Evolutionary conservation across 768 basidiomycete genomes (phyloP).

Genomic region (Royoungia palumana): DNA sequence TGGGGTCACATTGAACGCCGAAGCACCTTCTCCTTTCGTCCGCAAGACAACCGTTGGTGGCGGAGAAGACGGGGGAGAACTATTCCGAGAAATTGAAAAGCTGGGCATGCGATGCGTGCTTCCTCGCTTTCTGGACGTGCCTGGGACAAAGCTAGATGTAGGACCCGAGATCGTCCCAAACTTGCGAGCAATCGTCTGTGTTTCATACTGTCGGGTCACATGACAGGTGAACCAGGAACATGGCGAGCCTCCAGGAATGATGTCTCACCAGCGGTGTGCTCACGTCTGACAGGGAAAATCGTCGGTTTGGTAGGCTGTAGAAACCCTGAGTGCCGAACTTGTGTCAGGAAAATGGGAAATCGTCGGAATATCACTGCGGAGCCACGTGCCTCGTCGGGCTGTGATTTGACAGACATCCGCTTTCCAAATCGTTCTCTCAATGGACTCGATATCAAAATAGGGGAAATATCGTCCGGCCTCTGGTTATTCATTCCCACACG

Average conservation of each 20-base stretch:
- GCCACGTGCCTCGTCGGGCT: constrained; percentile 27
- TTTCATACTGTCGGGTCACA: background rate
- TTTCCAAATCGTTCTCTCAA: constrained; percentile 30
- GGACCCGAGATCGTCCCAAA: constrained; percentile 29
- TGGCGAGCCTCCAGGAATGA: background rate
- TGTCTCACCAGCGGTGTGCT: constrained; percentile 14
- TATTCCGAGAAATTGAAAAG: constrained; percentile 1
- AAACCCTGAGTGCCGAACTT: constrained; percentile 14
- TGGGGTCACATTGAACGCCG: background rate
- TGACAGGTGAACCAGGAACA: background rate
- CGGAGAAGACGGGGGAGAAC: background rate
- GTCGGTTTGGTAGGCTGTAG: constrained; percentile 29
- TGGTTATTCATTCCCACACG: constrained; percentile 3
- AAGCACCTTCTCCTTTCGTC: background rate
- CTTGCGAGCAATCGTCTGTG: constrained; percentile 13
- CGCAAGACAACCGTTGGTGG: background rate
- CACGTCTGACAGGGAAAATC: constrained; percentile 28
- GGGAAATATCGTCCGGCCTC: constrained; percentile 24
- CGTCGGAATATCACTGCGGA: too few species aligned
- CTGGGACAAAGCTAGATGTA: constrained; percentile 4
- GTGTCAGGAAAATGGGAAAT: too few species aligned
- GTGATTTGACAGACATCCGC: constrained; percentile 23
- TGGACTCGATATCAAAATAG: constrained; percentile 24
- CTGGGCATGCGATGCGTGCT: constrained; percentile 13
- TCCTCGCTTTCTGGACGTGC: constrained; percentile 6